These are phyloP conservation scores for Gynostemma pentaphyllum DNA, from an alignment of 306 rosid genomes.

Conservation along the genomic window DNA sequence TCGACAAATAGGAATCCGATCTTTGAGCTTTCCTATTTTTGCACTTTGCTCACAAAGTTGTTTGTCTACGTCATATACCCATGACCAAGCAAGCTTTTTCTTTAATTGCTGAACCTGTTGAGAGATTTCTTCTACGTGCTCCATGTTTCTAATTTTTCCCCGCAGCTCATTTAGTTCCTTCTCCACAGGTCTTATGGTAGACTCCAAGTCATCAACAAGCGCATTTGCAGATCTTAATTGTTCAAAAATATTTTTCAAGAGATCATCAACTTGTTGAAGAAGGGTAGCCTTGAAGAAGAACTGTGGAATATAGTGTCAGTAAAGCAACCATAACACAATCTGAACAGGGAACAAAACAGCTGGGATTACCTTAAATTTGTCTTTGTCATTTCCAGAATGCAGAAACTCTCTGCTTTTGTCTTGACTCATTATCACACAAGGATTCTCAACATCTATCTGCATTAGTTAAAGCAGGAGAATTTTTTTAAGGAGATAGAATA, in stretches of 20 bases:
- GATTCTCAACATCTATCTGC: slow-evolving; percentile 96
- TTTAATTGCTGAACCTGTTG: slow-evolving; percentile 49
- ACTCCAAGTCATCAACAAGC: slow-evolving; percentile 54
- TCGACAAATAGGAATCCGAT: slow-evolving; percentile 66
- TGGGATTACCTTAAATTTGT: slow-evolving; percentile 76
- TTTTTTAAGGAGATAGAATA: background rate
- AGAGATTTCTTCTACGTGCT: slow-evolving; percentile 71
- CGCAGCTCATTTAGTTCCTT: slow-evolving; percentile 64
- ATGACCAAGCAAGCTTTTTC: slow-evolving; percentile 94
- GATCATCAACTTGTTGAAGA: slow-evolving; percentile 88
- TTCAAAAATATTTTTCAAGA: slow-evolving; percentile 47
- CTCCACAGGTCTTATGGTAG: slow-evolving; percentile 64
- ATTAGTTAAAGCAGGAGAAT: slow-evolving; percentile 1
- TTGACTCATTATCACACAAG: slow-evolving; percentile 89
- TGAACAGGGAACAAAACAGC: slow-evolving; percentile 5
- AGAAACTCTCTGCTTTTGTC: slow-evolving; percentile 89
- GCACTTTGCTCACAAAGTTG: slow-evolving; percentile 36
- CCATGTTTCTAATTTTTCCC: slow-evolving; percentile 66
- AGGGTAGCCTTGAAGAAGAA: slow-evolving; percentile 93
- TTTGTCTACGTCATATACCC: slow-evolving; percentile 74
- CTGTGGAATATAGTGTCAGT: slow-evolving; percentile 46
- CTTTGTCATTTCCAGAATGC: slow-evolving; percentile 83
- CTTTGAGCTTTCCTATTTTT: slow-evolving; percentile 49
- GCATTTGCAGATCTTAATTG: slow-evolving; percentile 38
- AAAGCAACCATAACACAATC: slow-evolving; percentile 16